Evolutionary conservation across 2,329 filamentous ascomycete species (phyloP).

Genomic region (Arthroderma sp.): DNA sequence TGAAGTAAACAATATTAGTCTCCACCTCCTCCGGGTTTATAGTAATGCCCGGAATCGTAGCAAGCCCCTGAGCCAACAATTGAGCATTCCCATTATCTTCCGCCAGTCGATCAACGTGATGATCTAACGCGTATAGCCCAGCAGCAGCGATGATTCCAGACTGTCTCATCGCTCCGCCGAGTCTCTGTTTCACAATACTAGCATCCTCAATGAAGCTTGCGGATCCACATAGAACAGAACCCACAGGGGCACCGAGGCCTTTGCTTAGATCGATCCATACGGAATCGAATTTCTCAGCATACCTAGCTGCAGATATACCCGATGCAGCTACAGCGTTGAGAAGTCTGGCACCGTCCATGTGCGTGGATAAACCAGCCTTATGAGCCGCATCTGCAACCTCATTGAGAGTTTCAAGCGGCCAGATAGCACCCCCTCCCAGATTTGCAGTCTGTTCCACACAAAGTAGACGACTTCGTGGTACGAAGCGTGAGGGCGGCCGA

Average conservation of each 20-base stretch:
- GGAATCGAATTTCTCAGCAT: conserved; percentile 52
- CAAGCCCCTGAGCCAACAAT: not conserved
- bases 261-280: conserved; percentile 62
- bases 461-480: conserved; percentile 17
- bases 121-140: conserved; percentile 1
- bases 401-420: conserved; percentile 54
- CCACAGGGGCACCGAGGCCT: conserved; percentile 61
- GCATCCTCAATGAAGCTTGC: conserved; percentile 1
- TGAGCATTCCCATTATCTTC: conserved; percentile 1
- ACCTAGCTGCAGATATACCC: conserved; percentile 49
- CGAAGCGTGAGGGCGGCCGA: conserved; percentile 1
- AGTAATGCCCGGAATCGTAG: not conserved
- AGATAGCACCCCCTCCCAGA: conserved; percentile 64
- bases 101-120: not conserved
- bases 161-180: conserved; percentile 2
- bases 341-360: conserved; percentile 61
- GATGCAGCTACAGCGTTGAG: conserved; percentile 62
- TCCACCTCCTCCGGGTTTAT: not conserved
- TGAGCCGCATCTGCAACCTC: conserved; percentile 54
- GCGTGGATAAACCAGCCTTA: conserved; percentile 47
- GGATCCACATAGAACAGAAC: conserved; percentile 42
- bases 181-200: conserved; percentile 1
- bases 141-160: conserved; percentile 2
- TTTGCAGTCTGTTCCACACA: conserved; percentile 47
- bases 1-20: conserved; percentile 1